A percentile compares a stretch with the other conserved stretches of the same genome.
phyloP scores from a whole-genome alignment of 2,329 filamentous ascomycete species.

The Neobulgaria alba region DNA sequence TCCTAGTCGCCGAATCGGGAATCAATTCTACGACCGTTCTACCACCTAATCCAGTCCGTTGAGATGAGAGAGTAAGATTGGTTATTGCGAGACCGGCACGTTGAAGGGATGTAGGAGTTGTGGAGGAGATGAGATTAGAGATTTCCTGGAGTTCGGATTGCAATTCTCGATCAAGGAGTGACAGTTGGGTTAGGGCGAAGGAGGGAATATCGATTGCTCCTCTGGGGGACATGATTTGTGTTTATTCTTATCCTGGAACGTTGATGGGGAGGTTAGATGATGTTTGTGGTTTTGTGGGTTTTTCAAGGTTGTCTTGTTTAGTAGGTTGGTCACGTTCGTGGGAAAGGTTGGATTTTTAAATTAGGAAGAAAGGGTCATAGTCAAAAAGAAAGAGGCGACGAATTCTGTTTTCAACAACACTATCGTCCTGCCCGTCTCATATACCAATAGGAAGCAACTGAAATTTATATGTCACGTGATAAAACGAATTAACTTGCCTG shows the following conservation, averaged over 20 bases:
- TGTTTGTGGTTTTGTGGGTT: neutral
- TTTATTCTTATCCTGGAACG: too few relatives aligned
- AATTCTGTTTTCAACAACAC: too few relatives aligned
- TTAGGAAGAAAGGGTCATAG: too few relatives aligned
- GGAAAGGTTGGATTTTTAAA: too few relatives aligned
- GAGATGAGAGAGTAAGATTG: slow-evolving; percentile 64
- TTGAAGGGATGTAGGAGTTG: slow-evolving; percentile 61
- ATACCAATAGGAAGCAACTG: too few relatives aligned
- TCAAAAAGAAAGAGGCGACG: too few relatives aligned
- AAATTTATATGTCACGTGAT: too few relatives aligned
- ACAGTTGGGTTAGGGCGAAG: slow-evolving; percentile 64
- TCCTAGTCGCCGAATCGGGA: slow-evolving; percentile 56
- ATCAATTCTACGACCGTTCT: slow-evolving; percentile 77
- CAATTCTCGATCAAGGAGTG: slow-evolving; percentile 63
- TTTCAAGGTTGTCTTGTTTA: neutral
- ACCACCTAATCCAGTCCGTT: slow-evolving; percentile 86
- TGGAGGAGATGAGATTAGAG: slow-evolving; percentile 54
- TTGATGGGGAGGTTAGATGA: too few relatives aligned
- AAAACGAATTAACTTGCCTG: too few relatives aligned
- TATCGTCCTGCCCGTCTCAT: too few relatives aligned
- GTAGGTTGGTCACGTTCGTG: too few relatives aligned
- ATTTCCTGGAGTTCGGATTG: slow-evolving; percentile 65
- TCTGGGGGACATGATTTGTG: slow-evolving; percentile 29
- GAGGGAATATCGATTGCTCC: slow-evolving; percentile 46
- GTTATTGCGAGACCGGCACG: slow-evolving; percentile 71